Evolutionary conservation across 140 eudicot species (phyloP), one percentile per base, ranked within the genome.

Genomic region (Erigeron philadelphicus): DNA sequence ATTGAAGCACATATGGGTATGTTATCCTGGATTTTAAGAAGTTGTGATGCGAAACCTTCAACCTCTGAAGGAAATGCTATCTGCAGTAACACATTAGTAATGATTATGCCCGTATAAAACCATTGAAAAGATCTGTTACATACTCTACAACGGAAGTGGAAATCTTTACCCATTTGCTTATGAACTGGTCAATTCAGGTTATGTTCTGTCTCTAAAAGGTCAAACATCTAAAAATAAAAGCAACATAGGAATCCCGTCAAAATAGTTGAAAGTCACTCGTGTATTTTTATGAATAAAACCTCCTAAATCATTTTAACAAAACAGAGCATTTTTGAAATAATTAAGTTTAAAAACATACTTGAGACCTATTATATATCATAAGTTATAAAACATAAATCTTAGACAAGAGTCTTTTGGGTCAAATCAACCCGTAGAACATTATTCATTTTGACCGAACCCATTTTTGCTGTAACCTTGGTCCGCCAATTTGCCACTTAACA

Each of bases 1-100:
- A 94, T 94, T 59, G 99, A 76, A 48, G 99, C 97, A 67, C 99
- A 94, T 10, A 94, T 94, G 25, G 99, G 95, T 40, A 94, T 94
- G 91, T 94, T 94, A 80, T 94, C 99, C 81, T 94, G 99, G 68
- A 94, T 84, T 81, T 94, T 94, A 18, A 89, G 95, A 52, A 94
- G 90, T 72, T 86, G 90, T 23, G 80, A 75, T 46, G 82, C 82
- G 41, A 89, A 63, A 2, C 95, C 99, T 23, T 87, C 88, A 47
- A 89, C 99, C 75, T 82, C 95, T 21, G 92, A 78, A 45, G 98
- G 96, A 74, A 79, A 94, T 53, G 99, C 99, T 73, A 94, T 94
- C 99, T 94, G 93, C 83, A 83, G 63, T 15, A 11, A 35, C 19
- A 56, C 11, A 19, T 21, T 58, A 63, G 48, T 31, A 19, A 25